Evolutionary conservation across 768 basidiomycete genomes (phyloP), one percentile per base, ranked within the genome.

Genomic region (Coprinopsis marcescibilis): DNA sequence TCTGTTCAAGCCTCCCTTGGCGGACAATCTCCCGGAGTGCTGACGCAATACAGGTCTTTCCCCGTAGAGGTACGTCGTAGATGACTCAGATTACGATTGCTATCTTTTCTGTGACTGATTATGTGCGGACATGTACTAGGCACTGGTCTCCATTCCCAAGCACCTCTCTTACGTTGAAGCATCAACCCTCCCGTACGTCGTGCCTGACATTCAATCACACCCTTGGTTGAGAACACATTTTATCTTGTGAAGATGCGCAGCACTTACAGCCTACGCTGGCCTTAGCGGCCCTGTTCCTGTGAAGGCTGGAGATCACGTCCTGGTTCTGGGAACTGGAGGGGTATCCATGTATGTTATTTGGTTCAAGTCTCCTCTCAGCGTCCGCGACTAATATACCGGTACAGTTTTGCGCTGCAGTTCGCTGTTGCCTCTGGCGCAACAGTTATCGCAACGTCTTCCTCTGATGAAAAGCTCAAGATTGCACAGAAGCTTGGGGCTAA

Each of bases 401-500:
- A 4, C 35, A 75, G 78, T 32, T 81, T 77, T 53, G 81, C 68
- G 2, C 62, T 76, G 2, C 79, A 84, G 60, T 61, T 86, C 36
- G 81, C 83, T 2, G 70, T 80, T 34, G 76, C 78, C 2, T 69
- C 77, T 6, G 83, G 82, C 27, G 82, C 81, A 2, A 73, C 63
- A 1, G 81, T 83, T 48, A 82, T 87, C 52, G 70, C 72, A 21
- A 85, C 83, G 0, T 84, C 82, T 1, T 83, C 81, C 0, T 80
- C 79, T 0, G 80, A 84, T 53, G 69, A 72, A 38, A 87, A 86
- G 54, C 67, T 83, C 13, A 67, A 73, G 49, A 51, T 73, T 23
- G 80, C 71, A 7, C 61, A 66, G 36, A 69, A 69, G 35, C 70
- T 81, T 15, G 80, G 83, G 52, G 73, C 68, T 11, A 67, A 71